phyloP scores from a whole-genome alignment of 768 basidiomycete species.

The Tubosaeta sp. region DNA sequence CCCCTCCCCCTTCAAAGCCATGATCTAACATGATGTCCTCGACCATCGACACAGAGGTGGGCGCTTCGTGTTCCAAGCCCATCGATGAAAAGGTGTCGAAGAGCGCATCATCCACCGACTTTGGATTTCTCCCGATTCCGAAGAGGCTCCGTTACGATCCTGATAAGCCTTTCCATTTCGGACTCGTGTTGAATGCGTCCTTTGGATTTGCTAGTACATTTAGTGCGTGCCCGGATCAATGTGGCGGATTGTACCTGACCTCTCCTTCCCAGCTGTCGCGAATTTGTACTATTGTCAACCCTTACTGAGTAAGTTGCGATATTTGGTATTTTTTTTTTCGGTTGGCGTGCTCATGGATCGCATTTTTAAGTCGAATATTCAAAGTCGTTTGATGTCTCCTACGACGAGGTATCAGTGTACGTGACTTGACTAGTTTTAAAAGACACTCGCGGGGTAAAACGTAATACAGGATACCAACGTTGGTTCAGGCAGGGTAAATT shows the following conservation, averaged over 20 bases:
- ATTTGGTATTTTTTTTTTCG: not conserved
- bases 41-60: not conserved
- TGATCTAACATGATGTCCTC: slow-evolving; percentile 15
- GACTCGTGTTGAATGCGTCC: slow-evolving; percentile 46
- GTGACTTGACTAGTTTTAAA: slow-evolving; percentile 2
- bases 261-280: slow-evolving; percentile 44
- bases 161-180: slow-evolving; percentile 48
- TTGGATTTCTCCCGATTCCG: slow-evolving; percentile 64
- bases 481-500: slow-evolving; percentile 64
- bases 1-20: not conserved
- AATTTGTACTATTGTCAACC: slow-evolving; percentile 87
- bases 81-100: not conserved
- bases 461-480: slow-evolving; percentile 52
- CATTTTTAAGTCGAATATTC: slow-evolving; percentile 33
- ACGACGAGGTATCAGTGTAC: slow-evolving; percentile 33
- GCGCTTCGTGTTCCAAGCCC: not conserved
- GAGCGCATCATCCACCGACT: slow-evolving; percentile 37
- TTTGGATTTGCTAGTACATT: slow-evolving; percentile 63
- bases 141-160: slow-evolving; percentile 49
- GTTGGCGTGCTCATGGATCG: not conserved
- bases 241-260: not conserved
- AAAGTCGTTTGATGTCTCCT: slow-evolving; percentile 36
- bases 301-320: slow-evolving; percentile 51
- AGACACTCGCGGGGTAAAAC: not conserved
- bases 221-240: slow-evolving; percentile 13